Conservation (phyloP, 805 yeast species). For the Blastobotrys terrestris region DNA sequence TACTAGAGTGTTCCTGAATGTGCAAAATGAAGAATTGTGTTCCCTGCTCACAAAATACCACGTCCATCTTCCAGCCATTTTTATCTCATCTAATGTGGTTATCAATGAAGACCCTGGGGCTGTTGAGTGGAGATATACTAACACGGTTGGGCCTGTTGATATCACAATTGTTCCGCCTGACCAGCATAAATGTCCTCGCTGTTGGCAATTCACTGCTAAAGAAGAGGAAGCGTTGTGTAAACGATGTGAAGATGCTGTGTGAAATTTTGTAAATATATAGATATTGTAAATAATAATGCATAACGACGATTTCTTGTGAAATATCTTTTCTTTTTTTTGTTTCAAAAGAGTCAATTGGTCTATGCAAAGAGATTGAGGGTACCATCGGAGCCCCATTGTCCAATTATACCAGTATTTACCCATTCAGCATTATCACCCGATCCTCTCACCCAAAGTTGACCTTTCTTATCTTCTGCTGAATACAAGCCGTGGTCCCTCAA, state of each 20-base stretch:
- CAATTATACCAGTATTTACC: slow-evolving; percentile 22
- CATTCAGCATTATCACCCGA: slow-evolving; percentile 18
- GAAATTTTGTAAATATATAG: neutral
- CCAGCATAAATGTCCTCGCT: slow-evolving; percentile 75
- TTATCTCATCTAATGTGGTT: slow-evolving; percentile 58
- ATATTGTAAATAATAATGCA: slow-evolving; percentile 19
- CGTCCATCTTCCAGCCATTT: slow-evolving; percentile 48
- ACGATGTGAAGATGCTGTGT: slow-evolving; percentile 49
- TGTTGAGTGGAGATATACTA: slow-evolving; percentile 28
- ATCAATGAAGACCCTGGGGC: slow-evolving; percentile 26
- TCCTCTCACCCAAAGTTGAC: slow-evolving; percentile 25
- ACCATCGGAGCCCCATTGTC: slow-evolving; percentile 26
- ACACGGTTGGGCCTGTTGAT: slow-evolving; percentile 28
- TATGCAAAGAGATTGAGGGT: slow-evolving; percentile 18
- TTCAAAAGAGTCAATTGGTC: no score
- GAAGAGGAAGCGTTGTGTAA: slow-evolving; percentile 51
- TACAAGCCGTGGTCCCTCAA: slow-evolving; percentile 20
- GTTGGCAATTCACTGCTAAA: slow-evolving; percentile 75
- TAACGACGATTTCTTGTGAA: neutral
- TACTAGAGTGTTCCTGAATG: slow-evolving; percentile 39
- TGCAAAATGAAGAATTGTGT: slow-evolving; percentile 12
- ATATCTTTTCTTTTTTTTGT: no score
- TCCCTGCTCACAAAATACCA: slow-evolving; percentile 23
- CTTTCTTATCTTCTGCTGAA: slow-evolving; percentile 21
- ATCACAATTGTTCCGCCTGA: slow-evolving; percentile 42